Conservation (phyloP, 1,284 basidiomycete genomes). For the Ganoderma lucidum region DNA sequence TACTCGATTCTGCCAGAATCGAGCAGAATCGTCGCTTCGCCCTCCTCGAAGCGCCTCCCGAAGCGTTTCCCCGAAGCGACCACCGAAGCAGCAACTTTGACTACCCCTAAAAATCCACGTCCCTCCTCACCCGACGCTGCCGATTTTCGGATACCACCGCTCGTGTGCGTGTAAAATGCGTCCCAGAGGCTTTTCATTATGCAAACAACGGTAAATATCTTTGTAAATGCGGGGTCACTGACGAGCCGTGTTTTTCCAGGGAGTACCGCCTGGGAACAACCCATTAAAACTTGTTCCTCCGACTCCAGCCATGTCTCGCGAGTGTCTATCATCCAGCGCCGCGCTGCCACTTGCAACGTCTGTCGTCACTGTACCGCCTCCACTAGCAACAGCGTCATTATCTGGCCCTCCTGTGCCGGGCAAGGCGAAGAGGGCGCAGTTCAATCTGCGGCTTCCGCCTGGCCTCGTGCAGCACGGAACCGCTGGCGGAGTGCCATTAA, state of each 20-base stretch:
- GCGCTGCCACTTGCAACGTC: slow-evolving; percentile 14
- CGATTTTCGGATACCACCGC: too few relatives aligned
- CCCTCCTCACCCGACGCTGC: too few relatives aligned
- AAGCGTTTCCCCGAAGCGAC: too few relatives aligned
- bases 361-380: slow-evolving; percentile 10
- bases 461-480: slow-evolving; percentile 19
- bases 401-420: not conserved
- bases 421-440: slow-evolving; percentile 11
- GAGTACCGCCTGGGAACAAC: slow-evolving; percentile 10
- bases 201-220: too few relatives aligned
- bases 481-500: not conserved
- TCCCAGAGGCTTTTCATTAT: too few relatives aligned
- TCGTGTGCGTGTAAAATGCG: too few relatives aligned
- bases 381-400: slow-evolving; percentile 7
- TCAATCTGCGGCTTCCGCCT: slow-evolving; percentile 25
- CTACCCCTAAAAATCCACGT: too few relatives aligned
- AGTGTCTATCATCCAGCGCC: slow-evolving; percentile 15
- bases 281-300: slow-evolving; percentile 18
- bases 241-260: slow-evolving; percentile 5
- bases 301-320: slow-evolving; percentile 14
- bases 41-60: too few relatives aligned
- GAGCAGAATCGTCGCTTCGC: too few relatives aligned
- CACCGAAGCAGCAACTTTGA: too few relatives aligned
- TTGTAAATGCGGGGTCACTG: not conserved
- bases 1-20: too few relatives aligned